Base-by-base conservation (phyloP, 2,329 filamentous ascomycete genomes). In the Fusarium sp. region DNA sequence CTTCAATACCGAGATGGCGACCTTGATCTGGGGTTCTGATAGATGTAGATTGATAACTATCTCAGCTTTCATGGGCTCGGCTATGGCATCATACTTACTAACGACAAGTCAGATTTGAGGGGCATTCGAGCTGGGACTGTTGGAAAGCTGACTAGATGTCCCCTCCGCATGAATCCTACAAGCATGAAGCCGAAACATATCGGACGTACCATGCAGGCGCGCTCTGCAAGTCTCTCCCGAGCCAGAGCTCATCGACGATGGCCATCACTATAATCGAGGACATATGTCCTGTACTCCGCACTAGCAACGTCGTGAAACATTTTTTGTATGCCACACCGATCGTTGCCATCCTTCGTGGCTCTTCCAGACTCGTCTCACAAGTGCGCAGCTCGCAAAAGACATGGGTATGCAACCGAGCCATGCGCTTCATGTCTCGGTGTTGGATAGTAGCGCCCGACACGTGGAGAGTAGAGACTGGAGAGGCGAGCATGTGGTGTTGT, bases 111-210 rank as follows among this genome's bases (percentile, higher is more conserved):
- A n/a, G 17, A 32, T 33, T n/a, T 30, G 47, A 32, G 27, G 17
- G 17, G 11, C 47, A 20, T 32, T 25, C 22, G 14, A 12, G 22
- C 35, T 38, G 35, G 30, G 56, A 30, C 37, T 59, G 35, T 32
- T 27, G 22, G 27, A 43, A 30, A 30, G 15, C 35, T 30, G 25
- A 43, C 37, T 10, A 60, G 37, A 11, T n/a, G 22, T 14, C 22
- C 37, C 25, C 27, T 32, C 37, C n/a, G 12, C 35, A 30, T 60
- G 15, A 47, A 43, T 43, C 61, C 33, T 7, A 30, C 22, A 25
- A 30, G 43, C 38, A 54, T 56, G 35, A 35, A 15, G 30, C 56
- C 56, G 62, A 65, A 66, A 61, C 45, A 69, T 56, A 30, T 66
- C 62, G 66, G 56, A 33, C 32, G 45, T 27, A 58, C 40, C n/a